These are phyloP conservation scores for Metschnikowia lunata DNA, from an alignment of 805 yeast genomes.

Conservation along the genomic window DNA sequence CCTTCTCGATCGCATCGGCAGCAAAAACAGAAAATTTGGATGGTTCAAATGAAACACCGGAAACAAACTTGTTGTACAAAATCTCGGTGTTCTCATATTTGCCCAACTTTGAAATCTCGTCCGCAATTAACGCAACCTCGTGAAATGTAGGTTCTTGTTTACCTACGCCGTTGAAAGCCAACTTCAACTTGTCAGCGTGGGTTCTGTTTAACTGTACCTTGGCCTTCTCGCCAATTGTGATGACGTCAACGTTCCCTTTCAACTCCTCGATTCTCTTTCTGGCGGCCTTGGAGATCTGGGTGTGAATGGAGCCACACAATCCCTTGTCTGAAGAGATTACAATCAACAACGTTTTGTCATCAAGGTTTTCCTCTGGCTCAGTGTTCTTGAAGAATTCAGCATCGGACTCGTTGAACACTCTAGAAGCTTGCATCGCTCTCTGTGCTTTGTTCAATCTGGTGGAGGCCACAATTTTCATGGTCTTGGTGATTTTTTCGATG, in stretches of 20 bases:
- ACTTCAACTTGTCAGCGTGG: conserved; percentile 59
- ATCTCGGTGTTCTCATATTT: conserved; percentile 76
- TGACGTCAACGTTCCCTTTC: conserved; percentile 67
- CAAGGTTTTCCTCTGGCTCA: conserved; percentile 61
- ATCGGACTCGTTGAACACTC: conserved; percentile 79
- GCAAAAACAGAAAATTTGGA: conserved; percentile 61
- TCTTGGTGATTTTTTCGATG: conserved; percentile 98
- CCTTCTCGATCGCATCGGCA: conserved; percentile 66
- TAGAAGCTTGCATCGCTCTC: conserved; percentile 85
- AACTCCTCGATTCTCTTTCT: conserved; percentile 59
- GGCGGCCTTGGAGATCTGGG: conserved; percentile 87
- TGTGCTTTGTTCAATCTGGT: conserved; percentile 95
- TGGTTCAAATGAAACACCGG: conserved; percentile 91
- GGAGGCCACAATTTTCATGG: conserved; percentile 99
- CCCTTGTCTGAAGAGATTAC: conserved; percentile 92
- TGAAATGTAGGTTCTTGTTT: conserved; percentile 92
- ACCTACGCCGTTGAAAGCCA: conserved; percentile 88
- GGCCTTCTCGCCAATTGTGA: conserved; percentile 91
- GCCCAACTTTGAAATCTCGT: conserved; percentile 67
- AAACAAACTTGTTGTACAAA: conserved; percentile 79
- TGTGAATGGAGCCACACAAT: conserved; percentile 96
- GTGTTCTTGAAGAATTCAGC: conserved; percentile 73
- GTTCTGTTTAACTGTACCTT: conserved; percentile 87
- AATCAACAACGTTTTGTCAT: conserved; percentile 68
- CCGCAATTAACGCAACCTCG: conserved; percentile 87